Evolutionary conservation across 2,329 filamentous ascomycete genomes (phyloP), one percentile per base, ranked within the genome.

Genomic region (Cercospora zeae-maydis): DNA sequence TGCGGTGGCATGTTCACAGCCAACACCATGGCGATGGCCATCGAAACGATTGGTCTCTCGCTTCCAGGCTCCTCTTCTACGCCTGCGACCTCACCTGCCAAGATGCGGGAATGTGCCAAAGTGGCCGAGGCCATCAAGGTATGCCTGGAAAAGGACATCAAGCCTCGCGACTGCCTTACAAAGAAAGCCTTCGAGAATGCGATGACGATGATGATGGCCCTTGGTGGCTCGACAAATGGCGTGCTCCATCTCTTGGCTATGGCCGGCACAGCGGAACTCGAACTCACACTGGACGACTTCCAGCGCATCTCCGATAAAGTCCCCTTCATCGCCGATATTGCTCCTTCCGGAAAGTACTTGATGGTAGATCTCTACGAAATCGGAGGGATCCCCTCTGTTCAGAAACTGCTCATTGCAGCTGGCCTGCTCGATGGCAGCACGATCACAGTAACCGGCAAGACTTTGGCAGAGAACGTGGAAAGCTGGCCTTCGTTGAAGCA

Each of bases 1-100:
- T 96, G 92, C 67, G 91, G 91, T 52, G 92, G 93, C 16, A 96
- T 96, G 92, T 96, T 92, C 79, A 96, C 92, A 0, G 92, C 92
- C 67, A 96, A 96, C 78, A 96, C 92, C 24, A 93, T 96, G 91
- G 90, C 91, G 3, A 93, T 90, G 0, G 91, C 90, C 13, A 92
- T 96, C 67, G 92, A 96, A 79, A 91, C 90, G 45, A 92, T 96
- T 83, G 92, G 92, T 30, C 81, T 96, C 31, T 87, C 87, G 0
- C 82, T 96, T 7, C 91, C 92, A 0, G 92, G 92, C 1, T 95
- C 91, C 0, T 93, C 90, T 0, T 93, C 90, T 0, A 95, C 87
- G 59, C 92, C 92, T 1, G 92, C 92, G 1, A 83, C 86, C 16
- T 91, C 88, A 2, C 91, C 92, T 0, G 87, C 92, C 53, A 96